A percentile compares a stretch with the other conserved stretches of the same genome.
These are phyloP conservation scores for Eucalyptus pumila DNA, from an alignment of 345 rosid genomes.

Conservation along the genomic window DNA sequence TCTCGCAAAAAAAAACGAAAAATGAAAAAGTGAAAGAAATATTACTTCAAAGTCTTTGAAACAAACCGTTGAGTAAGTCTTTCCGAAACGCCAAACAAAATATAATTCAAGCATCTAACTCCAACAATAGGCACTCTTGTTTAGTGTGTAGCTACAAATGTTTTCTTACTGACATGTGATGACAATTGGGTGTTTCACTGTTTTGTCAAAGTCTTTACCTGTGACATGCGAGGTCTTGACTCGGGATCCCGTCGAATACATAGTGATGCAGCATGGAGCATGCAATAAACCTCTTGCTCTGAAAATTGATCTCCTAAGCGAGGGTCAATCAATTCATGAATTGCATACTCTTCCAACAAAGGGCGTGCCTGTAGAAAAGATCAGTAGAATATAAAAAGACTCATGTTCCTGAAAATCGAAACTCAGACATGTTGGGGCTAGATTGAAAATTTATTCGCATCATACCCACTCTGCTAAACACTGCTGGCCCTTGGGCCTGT, in stretches of 20 bases:
- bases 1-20: background rate
- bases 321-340: constrained; percentile 88
- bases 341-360: constrained; percentile 68
- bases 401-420: background rate
- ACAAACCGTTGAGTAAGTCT: background rate
- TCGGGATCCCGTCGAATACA: constrained; percentile 86
- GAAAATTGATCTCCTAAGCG: constrained; percentile 38
- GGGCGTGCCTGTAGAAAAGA: constrained; percentile 63
- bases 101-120: background rate
- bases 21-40: background rate
- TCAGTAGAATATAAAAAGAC: background rate
- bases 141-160: background rate
- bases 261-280: constrained; percentile 89
- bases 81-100: background rate
- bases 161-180: background rate
- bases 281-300: constrained; percentile 81
- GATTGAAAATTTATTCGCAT: background rate
- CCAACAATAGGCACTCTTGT: background rate
- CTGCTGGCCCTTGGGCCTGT: constrained; percentile 92
- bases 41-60: background rate
- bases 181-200: background rate
- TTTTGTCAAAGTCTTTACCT: constrained; percentile 29
- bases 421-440: background rate
- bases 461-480: constrained; percentile 96
- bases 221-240: constrained; percentile 94